Evolutionary conservation across 202 grass and related monocot genomes (phyloP).

Genomic region (Brachypodium distachyon): DNA sequence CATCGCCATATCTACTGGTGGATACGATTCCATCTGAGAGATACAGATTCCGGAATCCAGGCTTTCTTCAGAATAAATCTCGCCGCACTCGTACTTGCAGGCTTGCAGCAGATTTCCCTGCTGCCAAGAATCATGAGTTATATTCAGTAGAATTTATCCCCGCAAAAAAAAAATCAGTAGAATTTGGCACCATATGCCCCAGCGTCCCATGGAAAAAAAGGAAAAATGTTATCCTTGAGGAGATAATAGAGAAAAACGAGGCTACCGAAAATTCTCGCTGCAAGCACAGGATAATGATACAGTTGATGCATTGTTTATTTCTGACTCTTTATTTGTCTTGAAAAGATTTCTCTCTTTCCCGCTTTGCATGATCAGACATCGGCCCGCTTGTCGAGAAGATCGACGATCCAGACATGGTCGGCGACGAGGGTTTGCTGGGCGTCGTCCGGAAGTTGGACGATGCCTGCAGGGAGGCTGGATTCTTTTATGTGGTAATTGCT

Average conservation of each 20-base stretch:
- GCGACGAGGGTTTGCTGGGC: conserved; percentile 39
- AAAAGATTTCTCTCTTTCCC: not conserved
- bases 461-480: conserved; percentile 73
- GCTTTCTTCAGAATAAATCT: not conserved
- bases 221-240: not conserved
- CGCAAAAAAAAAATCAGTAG: too few species aligned
- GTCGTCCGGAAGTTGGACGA: conserved; percentile 54
- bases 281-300: not conserved
- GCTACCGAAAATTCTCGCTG: not conserved
- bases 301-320: not conserved
- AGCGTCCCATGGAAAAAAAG: too few species aligned
- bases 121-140: too few species aligned
- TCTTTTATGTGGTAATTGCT: conserved; percentile 94
- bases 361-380: conserved; percentile 43
- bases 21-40: not conserved
- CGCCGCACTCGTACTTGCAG: not conserved
- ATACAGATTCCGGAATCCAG: conserved; percentile 12
- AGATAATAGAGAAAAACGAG: not conserved
- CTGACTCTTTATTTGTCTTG: not conserved
- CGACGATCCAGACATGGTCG: conserved; percentile 44
- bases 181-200: too few species aligned
- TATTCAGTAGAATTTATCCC: too few species aligned
- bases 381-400: conserved; percentile 64
- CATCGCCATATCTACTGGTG: not conserved
- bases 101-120: too few species aligned